Percentiles rank a stretch among this genome's conserved stretches.
These are phyloP conservation scores for Trichothecium sympodiale DNA, from an alignment of 2,329 filamentous ascomycete genomes.

Conservation along the genomic window DNA sequence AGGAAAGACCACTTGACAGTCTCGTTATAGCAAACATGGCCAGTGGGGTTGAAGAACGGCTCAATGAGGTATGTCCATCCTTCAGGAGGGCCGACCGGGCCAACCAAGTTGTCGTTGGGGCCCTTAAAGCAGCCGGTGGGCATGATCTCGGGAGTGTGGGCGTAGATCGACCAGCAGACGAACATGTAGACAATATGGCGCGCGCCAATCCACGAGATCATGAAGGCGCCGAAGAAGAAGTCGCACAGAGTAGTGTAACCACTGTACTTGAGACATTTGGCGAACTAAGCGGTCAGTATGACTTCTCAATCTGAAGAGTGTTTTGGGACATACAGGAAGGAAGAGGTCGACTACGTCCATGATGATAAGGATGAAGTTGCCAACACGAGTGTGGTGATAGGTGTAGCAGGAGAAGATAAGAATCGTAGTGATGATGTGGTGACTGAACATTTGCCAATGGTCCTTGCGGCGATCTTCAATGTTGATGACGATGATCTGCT, in stretches of 20 bases:
- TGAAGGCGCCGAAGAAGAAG: slow-evolving; percentile 72
- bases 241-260: slow-evolving; percentile 70
- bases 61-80: slow-evolving; percentile 55
- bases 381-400: slow-evolving; percentile 79
- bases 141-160: slow-evolving; percentile 51
- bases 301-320: not conserved
- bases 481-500: slow-evolving; percentile 88
- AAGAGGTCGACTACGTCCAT: slow-evolving; percentile 93
- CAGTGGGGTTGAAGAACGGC: slow-evolving; percentile 60
- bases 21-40: slow-evolving; percentile 69
- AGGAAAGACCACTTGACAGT: slow-evolving; percentile 70
- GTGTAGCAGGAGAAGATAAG: slow-evolving; percentile 76
- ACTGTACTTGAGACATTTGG: slow-evolving; percentile 89
- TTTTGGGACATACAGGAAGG: slow-evolving; percentile 55
- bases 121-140: slow-evolving; percentile 61
- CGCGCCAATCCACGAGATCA: slow-evolving; percentile 71
- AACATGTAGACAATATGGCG: slow-evolving; percentile 72
- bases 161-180: slow-evolving; percentile 74
- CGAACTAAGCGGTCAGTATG: slow-evolving; percentile 26
- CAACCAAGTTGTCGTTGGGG: slow-evolving; percentile 39
- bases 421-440: slow-evolving; percentile 80
- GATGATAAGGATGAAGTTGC: slow-evolving; percentile 76
- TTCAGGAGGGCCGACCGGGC: slow-evolving; percentile 39
- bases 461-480: slow-evolving; percentile 93
- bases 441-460: slow-evolving; percentile 89